Evolutionary conservation across 2,329 filamentous ascomycete genomes (phyloP).

Genomic region (Neofusicoccum cordaticola): DNA sequence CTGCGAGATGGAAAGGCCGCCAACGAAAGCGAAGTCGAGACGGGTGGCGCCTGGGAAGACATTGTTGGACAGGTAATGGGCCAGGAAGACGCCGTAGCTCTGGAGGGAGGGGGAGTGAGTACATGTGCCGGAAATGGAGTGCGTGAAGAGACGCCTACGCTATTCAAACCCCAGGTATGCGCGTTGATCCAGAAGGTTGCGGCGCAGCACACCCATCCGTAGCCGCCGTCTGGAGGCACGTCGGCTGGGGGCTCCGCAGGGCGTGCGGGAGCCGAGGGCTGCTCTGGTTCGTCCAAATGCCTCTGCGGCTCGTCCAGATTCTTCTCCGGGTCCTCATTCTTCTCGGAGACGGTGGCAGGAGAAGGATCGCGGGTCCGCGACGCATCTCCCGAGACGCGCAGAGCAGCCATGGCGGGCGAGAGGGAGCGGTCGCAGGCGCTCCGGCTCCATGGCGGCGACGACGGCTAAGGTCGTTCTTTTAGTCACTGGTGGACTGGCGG

Average conservation of each 20-base stretch:
- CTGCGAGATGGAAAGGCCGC: constrained; percentile 64
- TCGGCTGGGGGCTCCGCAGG: background rate
- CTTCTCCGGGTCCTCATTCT: background rate
- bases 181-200: constrained; percentile 45
- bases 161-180: constrained; percentile 50
- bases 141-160: constrained; percentile 22
- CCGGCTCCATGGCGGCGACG: background rate
- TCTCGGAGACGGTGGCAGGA: background rate
- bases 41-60: constrained; percentile 62
- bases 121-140: background rate
- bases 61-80: constrained; percentile 67
- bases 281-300: background rate
- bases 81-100: constrained; percentile 70
- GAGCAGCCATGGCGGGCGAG: background rate
- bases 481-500: background rate
- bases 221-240: constrained; percentile 58
- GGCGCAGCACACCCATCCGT: constrained; percentile 56
- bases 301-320: background rate
- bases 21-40: constrained; percentile 75
- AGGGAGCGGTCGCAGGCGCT: background rate
- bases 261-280: background rate
- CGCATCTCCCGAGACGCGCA: background rate
- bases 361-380: background rate
- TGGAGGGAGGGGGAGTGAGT: constrained; percentile 31
- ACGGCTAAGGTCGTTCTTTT: background rate